These are phyloP conservation scores for Capsella rubella DNA, from an alignment of 441 rosid genomes.

Conservation along the genomic window DNA sequence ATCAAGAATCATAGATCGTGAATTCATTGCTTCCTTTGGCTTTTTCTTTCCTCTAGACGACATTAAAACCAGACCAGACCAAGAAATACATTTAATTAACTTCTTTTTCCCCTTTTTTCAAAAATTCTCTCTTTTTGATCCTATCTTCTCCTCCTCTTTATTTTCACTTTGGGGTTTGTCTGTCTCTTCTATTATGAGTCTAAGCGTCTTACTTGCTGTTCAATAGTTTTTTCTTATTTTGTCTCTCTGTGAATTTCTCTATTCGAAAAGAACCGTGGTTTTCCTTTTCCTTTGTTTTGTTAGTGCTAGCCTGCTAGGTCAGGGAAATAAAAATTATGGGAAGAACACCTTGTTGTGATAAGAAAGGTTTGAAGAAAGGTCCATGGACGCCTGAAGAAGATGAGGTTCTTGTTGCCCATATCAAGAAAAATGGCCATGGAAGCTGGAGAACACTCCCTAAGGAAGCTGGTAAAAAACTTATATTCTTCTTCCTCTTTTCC, in stretches of 20 bases:
- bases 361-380: constrained; percentile 74
- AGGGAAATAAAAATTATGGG: constrained; percentile 50
- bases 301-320: background rate
- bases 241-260: constrained; percentile 10
- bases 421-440: constrained; percentile 68
- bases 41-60: constrained; percentile 48
- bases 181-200: constrained; percentile 31
- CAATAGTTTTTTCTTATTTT: background rate
- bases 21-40: constrained; percentile 31
- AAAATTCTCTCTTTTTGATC: constrained; percentile 30
- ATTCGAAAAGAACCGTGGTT: background rate
- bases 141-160: constrained; percentile 28
- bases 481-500: background rate
- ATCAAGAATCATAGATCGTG: constrained; percentile 1
- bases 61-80: constrained; percentile 52
- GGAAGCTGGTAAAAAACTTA: constrained; percentile 58
- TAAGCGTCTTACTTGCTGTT: constrained; percentile 27
- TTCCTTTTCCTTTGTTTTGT: background rate
- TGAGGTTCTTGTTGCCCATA: constrained; percentile 64
- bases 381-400: constrained; percentile 83
- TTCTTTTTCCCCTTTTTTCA: constrained; percentile 18
- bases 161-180: constrained; percentile 27
- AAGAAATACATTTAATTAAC: constrained; percentile 47
- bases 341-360: constrained; percentile 71
- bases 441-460: constrained; percentile 82